Base-by-base conservation (phyloP, 176 grass and related monocot genomes). In the Aegilops umbellulata region DNA sequence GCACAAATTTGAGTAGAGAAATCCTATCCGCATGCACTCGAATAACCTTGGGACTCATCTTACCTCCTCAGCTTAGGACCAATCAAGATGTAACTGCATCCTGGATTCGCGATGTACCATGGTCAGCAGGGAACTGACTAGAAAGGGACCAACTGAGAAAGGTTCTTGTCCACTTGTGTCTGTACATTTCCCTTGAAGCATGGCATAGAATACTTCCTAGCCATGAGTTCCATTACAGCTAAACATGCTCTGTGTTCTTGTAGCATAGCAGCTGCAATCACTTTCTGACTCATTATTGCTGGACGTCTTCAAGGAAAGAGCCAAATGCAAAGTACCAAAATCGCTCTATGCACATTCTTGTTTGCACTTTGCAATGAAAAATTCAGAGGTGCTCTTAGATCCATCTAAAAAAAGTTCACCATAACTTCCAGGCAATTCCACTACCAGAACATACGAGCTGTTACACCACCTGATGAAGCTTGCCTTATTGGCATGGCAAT, bases 211-310 rank as follows among this genome's bases (percentile, higher is more conserved):
- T 73, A 36, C n/a, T 64, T 69, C 63, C 69, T 87, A 60, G 41
- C 80, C 65, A 90, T 78, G 80, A 72, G 77, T 79, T 71, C 64
- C 19, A 39, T 86, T 47, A 86, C 60, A 70, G 25, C 84, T 78
- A 79, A 26, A 79, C 76, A 62, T 20, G 22, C 15, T 73, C 81
- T 26, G 24, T 29, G 68, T 26, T 20, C 25, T 72, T 55, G 30
- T 39, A 27, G 11, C 8, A 24, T 71, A 71, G 31, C 39, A 66
- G 23, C 39, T 34, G 83, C 82, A 36, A 60, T 80, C 53, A 10
- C 67, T 86, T 80, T 80, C 84, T 1, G 13, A 23, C 29, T 61
- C 55, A 74, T 74, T 17, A 86, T 39, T 68, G n/a, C 74, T 69
- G 7, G 75, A 69, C 30, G 30, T 58, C 15, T 55, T 86, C 31